These are phyloP conservation scores for Apiospora kogelbergensis DNA, from an alignment of 2,329 filamentous ascomycete species.

Conservation along the genomic window DNA sequence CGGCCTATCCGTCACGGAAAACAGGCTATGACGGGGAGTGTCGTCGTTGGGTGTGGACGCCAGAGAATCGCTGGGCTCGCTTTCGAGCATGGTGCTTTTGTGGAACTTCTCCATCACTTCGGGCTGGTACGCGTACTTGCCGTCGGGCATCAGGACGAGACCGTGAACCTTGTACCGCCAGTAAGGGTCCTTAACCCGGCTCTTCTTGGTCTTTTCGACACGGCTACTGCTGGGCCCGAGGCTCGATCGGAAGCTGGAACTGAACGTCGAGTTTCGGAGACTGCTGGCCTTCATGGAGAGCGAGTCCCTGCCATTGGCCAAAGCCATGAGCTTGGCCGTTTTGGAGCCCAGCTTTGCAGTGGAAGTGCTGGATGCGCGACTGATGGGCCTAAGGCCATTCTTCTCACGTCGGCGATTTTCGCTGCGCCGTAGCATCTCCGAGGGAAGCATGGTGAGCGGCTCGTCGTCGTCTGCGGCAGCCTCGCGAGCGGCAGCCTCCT, in stretches of 20 bases:
- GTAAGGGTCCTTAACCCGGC: slow-evolving; percentile 32
- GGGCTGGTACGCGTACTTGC: slow-evolving; percentile 53
- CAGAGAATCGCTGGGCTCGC: background rate
- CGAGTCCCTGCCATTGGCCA: slow-evolving; percentile 25
- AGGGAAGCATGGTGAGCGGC: slow-evolving; percentile 17
- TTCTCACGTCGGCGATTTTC: slow-evolving; percentile 30
- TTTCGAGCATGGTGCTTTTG: background rate
- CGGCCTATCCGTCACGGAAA: background rate
- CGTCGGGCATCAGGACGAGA: slow-evolving; percentile 52
- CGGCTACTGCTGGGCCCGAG: slow-evolving; percentile 32
- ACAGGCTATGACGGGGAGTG: background rate
- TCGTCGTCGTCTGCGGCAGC: slow-evolving; percentile 20
- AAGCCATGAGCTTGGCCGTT: slow-evolving; percentile 29
- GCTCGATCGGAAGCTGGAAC: slow-evolving; percentile 34
- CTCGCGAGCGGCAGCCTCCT: slow-evolving; percentile 25
- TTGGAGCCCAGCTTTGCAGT: slow-evolving; percentile 28
- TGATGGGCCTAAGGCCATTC: slow-evolving; percentile 23
- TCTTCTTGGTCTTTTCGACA: slow-evolving; percentile 27
- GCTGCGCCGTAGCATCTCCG: slow-evolving; percentile 23
- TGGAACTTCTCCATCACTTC: slow-evolving; percentile 45
- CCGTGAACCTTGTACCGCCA: slow-evolving; percentile 36
- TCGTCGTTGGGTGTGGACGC: background rate
- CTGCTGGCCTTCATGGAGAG: slow-evolving; percentile 31
- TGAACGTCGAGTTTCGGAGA: slow-evolving; percentile 32
- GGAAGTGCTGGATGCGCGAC: background rate